Evolutionary conservation across 2,329 filamentous ascomycete species (phyloP), one percentile per base, ranked within the genome.

Genomic region (Alternaria tenuissima): DNA sequence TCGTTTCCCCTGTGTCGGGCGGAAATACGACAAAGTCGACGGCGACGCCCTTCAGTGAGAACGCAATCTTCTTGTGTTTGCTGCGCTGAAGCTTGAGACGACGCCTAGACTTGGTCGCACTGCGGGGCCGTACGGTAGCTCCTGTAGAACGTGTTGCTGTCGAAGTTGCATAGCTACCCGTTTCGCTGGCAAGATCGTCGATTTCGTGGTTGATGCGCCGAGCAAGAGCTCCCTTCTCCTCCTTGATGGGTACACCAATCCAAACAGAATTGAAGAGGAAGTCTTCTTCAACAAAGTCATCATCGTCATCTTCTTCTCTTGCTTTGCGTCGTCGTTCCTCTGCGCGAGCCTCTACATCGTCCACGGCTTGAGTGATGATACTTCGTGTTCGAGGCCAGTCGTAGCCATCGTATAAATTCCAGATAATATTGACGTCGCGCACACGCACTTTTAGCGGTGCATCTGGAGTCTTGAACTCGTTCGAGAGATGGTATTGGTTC

Each of bases 251-350:
- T 18, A 99, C 91, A 14, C 92, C 93, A 69, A 99, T 97, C 81
- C 97, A 99, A 55, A 99, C 97, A 0, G 95, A 99, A 76, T 99
- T 98, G 85, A 99, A 99, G 16, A 99, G 84, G 69, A 96, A 96
- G 76, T 99, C 96, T 6, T 93, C 93, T 78, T 98, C 96, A 91
- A 91, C 12, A 89, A 92, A 77, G 32, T 76, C 72, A 30, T 77
- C 69, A 5, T 78, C 75, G 49, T 96, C 91, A 7, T 72, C 67
- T 36, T 89, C 89, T 54, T 89, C 91, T 78, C 87, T 75, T 72
- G 83, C 76, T 54, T 85, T 83, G 61, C 86, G 81, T 54, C 87
- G 87, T 57, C 90, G 88, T 75, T 97, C 92, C 47, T 90, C 88
- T 1, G 93, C 93, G 76, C 90, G 92, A 43, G 85, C 84, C 78